Base-by-base conservation (phyloP, 2,329 filamentous ascomycete species). In the Macroventuria anomochaeta region DNA sequence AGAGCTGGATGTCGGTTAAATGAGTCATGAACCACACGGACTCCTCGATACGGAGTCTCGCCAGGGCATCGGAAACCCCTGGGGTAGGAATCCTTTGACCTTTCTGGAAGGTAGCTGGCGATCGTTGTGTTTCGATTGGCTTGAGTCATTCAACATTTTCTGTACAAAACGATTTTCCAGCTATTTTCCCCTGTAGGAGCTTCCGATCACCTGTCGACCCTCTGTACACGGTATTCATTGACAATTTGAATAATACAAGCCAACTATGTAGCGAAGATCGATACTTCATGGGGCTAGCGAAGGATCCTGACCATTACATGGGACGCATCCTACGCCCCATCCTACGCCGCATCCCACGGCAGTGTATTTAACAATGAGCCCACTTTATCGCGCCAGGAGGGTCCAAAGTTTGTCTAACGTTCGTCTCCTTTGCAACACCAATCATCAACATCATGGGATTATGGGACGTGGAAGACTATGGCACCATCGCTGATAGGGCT, bases 401-500 rank as follows among this genome's bases (percentile, higher is more conserved):
- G 38, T 29, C 34, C 23, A 37, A 23, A 23, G 32, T 34, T 34
- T 5, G 28, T 29, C 28, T 29, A 29, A 29, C 28, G 34, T 37
- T 36, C 33, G 32, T 34, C 36, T 39, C 25, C 25, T 40, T 29
- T 40, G 25, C 38, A 40, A 40, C 38, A 18, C 23, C 25, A 40
- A 40, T 29, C 25, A 40, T 29, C 25, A 40, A 40, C 38, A 40
- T 29, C n/a, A 40, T 40, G 25, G 25, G 25, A 40, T 20, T 40
- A 15, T 29, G 38, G 38, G 38, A 40, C 38, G 38, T 40, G 38
- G 38, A 40, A 40, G 38, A 40, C 38, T 40, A 40, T 40, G 37
- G 37, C 37, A 40, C 37, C 37, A 29, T 40, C 38, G 38, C 38
- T 40, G 25, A 40, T 40, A 40, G 25, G 38, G 38, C 38, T 40